Evolutionary conservation across 768 basidiomycete genomes (phyloP), one percentile per base, ranked within the genome.

Genomic region (Pleurotus tuber-regium): DNA sequence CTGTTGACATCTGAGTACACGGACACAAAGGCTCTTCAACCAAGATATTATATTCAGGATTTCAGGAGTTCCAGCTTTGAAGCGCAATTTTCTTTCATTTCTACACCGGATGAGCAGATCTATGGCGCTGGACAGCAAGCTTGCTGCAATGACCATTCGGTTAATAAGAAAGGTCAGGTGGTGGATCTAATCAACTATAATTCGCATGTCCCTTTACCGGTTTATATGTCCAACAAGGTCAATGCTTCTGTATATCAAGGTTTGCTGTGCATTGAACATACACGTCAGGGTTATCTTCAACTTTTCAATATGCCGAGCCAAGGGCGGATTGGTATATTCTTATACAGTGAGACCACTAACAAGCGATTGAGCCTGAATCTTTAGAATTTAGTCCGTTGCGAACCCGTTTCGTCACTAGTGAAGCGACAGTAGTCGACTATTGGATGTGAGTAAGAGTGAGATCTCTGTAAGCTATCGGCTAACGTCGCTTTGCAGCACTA

Each of bases 81-180:
- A 16, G 66, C 66, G 21, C 54, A 65, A 29, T 71, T 69, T 56
- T 57, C 62, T 14, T 70, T 70, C 53, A 57, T 59, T 10, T 59
- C 66, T 4, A 59, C 64, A 51, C 62, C 66, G 11, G 61, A 66
- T 21, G 70, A 71, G 42, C 66, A 67, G 51, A 65, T 72, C 50
- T 70, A 65, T 55, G 70, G 70, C 3, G 56, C 60, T 4, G 70
- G 70, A 2, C 69, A 72, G 53, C 70, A 71, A 38, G 62, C 69
- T 8, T 70, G 70, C 52, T 71, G 70, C 53, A 65, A 61, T 11
- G 69, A 70, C 43, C 57, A 70, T 51, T 61, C 66, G 1, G 64
- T 72, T 2, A 70, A 70, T 53, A 69, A 70, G 61, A 71, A 71
- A 59, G 65, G 68, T 2, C 67, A 72, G 44, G 64, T 66, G n/a